Evolutionary conservation across 2,329 filamentous ascomycete species (phyloP), one percentile per base, ranked within the genome.

Genomic region (Mollisia scopiformis): DNA sequence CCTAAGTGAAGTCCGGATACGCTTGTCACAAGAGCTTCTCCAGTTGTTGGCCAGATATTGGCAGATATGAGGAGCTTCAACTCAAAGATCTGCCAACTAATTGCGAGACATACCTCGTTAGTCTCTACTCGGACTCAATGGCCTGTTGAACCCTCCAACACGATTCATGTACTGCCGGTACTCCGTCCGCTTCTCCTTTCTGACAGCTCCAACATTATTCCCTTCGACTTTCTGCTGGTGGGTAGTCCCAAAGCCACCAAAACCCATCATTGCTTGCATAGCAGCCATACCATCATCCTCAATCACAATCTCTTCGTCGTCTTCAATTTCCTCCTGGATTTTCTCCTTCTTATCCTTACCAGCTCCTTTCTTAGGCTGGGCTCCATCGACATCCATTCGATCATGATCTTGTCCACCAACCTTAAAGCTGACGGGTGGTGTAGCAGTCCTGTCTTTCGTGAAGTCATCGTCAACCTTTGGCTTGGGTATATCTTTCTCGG

Each of bases 111-210:
- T 31, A 28, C 31, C 27, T 41, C 19, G 13, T 43, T 16, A 47
- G 11, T 74, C 68, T 46, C 71, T 69, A 21, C 75, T 74, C 21
- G 86, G 87, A 75, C 88, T 90, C 55, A 93, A 78, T 49, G 91
- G 90, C 69, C 91, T 78, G 74, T 94, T 95, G 80, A 95, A 95
- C 6, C 91, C 91, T 58, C 91, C 91, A 55, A 87, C 81, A 59
- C 91, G 84, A 73, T 95, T 95, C 87, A 99, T 99, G 77, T 99
- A 99, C 84, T 99, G 95, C 69, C 95, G 84, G 73, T 97, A 98
- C 80, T 96, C 86, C 14, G 89, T 91, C 85, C 92, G 93, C 86
- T 97, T 97, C 78, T 95, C 92, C 82, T 95, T 97, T 68, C 89
- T 82, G 55, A 97, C 87, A 0, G 82, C 92, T 58, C 91, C 93